A percentile compares a stretch with the other conserved stretches of the same genome.
phyloP scores from a whole-genome alignment of 2,329 filamentous ascomycete species.

The Alternaria incomplexa region DNA sequence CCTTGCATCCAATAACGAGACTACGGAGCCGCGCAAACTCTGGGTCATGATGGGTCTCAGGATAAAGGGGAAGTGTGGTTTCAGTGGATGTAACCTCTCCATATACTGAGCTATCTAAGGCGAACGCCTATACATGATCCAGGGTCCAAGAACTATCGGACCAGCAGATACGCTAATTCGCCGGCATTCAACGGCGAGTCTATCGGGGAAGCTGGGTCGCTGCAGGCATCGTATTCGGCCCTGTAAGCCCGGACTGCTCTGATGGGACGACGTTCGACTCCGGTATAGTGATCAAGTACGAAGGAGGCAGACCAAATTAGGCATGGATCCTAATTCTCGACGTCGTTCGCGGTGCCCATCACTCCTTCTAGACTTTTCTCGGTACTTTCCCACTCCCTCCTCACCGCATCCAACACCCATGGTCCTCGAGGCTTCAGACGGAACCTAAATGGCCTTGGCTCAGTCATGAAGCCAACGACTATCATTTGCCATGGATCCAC shows the following conservation, averaged over 20 bases:
- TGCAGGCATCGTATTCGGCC: constrained; percentile 24
- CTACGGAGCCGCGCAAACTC: background rate
- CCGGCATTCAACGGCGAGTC: constrained; percentile 34
- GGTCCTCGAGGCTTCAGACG: constrained; percentile 9
- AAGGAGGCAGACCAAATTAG: background rate
- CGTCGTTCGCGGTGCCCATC: constrained; percentile 4
- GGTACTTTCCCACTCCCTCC: constrained; percentile 2
- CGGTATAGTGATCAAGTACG: background rate
- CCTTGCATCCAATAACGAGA: background rate
- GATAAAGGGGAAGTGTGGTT: background rate
- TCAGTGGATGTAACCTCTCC: background rate
- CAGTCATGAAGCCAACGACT: constrained; percentile 15
- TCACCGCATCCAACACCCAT: constrained; percentile 10
- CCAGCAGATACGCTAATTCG: constrained; percentile 42
- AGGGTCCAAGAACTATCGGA: background rate
- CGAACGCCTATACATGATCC: background rate
- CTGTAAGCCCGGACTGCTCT: constrained; percentile 26
- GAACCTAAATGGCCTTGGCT: constrained; percentile 14
- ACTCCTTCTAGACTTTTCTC: constrained; percentile 6
- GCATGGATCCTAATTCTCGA: background rate
- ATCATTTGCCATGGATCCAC: constrained; percentile 13
- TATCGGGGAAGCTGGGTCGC: constrained; percentile 32
- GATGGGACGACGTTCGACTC: constrained; percentile 20
- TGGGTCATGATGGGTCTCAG: background rate
- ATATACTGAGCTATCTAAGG: background rate